Conservation (phyloP, 306 rosid genomes). For the Alnus glutinosa region DNA sequence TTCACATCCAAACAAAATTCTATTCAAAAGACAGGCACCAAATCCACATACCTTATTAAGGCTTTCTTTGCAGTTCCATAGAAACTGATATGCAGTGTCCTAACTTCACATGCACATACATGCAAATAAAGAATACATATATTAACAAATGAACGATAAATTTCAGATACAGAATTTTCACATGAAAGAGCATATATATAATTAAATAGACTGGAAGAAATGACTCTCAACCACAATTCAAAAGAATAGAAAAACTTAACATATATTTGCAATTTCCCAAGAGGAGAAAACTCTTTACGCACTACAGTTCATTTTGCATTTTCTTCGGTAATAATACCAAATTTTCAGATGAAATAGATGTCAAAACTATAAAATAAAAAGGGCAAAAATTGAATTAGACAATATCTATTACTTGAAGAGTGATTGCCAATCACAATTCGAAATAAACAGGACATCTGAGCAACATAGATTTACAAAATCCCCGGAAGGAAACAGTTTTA, state of each 20-base stretch:
- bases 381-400: no score
- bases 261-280: background rate
- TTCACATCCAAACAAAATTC: background rate
- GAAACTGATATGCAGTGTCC: conserved; percentile 73
- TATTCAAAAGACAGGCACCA: conserved; percentile 16
- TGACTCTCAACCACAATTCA: background rate
- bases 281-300: background rate
- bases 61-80: conserved; percentile 73
- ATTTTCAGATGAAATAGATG: no score
- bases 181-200: background rate
- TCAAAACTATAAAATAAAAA: no score
- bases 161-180: background rate
- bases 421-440: no score
- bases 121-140: conserved; percentile 20
- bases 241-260: background rate
- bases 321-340: no score
- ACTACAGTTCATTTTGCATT: no score
- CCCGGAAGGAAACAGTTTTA: background rate
- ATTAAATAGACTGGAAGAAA: background rate
- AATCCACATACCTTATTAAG: conserved; percentile 63
- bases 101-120: conserved; percentile 43
- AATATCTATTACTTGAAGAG: no score
- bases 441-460: background rate
- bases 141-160: background rate
- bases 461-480: conserved; percentile 1